Conservation (phyloP, 768 basidiomycete species). For the Agrocybe chaxingu region DNA sequence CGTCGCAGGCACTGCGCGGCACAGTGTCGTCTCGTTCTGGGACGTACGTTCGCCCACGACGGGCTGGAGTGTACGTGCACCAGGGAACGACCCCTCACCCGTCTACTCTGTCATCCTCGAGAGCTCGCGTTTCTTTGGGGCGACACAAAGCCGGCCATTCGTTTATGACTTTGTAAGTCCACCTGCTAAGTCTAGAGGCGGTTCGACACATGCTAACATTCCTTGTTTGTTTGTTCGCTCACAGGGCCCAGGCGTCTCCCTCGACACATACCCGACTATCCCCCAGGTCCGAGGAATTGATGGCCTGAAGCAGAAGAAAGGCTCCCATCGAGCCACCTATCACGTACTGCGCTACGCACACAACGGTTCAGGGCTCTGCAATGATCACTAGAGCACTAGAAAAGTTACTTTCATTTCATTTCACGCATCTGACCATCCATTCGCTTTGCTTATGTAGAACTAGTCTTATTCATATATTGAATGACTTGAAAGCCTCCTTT, state of each 20-base stretch:
- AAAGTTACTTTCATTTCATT: too few species aligned
- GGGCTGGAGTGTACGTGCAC: conserved; percentile 81
- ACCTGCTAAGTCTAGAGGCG: not conserved
- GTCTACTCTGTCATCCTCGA: conserved; percentile 75
- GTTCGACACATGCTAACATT: conserved; percentile 1
- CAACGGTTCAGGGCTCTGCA: conserved; percentile 16
- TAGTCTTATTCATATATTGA: too few species aligned
- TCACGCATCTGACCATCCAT: too few species aligned
- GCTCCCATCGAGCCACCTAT: conserved; percentile 23
- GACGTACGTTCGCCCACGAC: conserved; percentile 59
- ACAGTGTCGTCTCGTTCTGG: conserved; percentile 80
- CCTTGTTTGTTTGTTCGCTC: conserved; percentile 3
- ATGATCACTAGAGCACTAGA: conserved; percentile 11
- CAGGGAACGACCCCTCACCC: conserved; percentile 75
- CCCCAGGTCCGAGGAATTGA: conserved; percentile 19
- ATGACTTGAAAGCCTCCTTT: too few species aligned
- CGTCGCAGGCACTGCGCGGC: conserved; percentile 73
- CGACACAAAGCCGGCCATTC: conserved; percentile 72
- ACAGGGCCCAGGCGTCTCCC: conserved; percentile 56
- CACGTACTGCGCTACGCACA: conserved; percentile 27
- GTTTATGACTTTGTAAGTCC: conserved; percentile 68
- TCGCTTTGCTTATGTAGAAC: not conserved
- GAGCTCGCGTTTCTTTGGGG: conserved; percentile 77
- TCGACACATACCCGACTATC: conserved; percentile 48
- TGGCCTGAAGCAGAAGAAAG: conserved; percentile 28